phyloP scores from a whole-genome alignment of 495 filamentous ascomycete genomes.

The Amniculicola lignicola region DNA sequence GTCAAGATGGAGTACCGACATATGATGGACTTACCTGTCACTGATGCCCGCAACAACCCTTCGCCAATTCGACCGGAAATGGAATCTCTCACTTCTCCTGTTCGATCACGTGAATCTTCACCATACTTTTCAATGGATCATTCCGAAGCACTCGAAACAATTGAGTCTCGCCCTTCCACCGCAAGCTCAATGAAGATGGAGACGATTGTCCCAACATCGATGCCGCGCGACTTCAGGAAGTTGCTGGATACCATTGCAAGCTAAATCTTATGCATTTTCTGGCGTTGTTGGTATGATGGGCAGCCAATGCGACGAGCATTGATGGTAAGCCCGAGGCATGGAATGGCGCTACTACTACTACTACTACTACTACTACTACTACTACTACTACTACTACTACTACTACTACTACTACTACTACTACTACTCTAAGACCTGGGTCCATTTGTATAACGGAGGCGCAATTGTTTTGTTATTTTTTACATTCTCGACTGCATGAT shows the following conservation, averaged over 20 bases:
- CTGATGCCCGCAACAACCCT: conserved; percentile 9
- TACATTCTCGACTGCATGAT: conserved; percentile 17
- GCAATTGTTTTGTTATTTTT: no score
- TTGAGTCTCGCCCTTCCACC: conserved; percentile 7
- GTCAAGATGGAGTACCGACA: no score
- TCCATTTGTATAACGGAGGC: no score
- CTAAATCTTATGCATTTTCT: conserved; percentile 7
- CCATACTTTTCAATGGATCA: neutral
- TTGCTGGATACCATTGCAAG: neutral
- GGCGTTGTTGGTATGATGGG: neutral
- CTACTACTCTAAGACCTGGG: no score
- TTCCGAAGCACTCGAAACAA: neutral
- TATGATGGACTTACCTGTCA: conserved; percentile 5
- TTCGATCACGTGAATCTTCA: neutral
- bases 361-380: no score
- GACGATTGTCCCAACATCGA: neutral
- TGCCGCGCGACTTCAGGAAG: neutral
- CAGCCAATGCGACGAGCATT: neutral
- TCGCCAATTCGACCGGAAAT: conserved; percentile 4
- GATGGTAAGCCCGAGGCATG: neutral
- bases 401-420: no score
- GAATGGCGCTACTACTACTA: neutral
- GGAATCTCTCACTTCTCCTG: conserved; percentile 9
- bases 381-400: no score
- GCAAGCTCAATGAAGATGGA: neutral